These are phyloP conservation scores for Tetraselmis striata DNA, from an alignment of 139 green algal species.

Conservation along the genomic window DNA sequence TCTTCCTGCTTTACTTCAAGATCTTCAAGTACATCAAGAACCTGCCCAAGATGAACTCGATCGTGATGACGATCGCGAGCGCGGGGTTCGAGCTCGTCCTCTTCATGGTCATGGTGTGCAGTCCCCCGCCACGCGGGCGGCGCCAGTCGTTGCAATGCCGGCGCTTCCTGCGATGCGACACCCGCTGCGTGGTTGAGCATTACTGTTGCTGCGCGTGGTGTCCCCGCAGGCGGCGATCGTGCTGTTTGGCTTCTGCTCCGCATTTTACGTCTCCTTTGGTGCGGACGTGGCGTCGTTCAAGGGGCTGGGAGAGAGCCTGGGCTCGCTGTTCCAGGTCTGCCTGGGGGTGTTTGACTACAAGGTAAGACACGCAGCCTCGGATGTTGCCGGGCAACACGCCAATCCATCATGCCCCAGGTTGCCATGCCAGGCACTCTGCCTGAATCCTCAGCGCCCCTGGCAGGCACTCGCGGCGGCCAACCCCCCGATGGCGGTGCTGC, in stretches of 20 bases:
- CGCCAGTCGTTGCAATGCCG: no score
- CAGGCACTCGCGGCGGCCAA: background rate
- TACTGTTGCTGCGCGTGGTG: no score
- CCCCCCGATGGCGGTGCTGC: conserved; percentile 5
- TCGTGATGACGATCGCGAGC: conserved; percentile 17
- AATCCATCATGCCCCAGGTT: conserved; percentile 22
- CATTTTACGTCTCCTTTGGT: conserved; percentile 29
- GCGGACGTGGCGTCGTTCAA: background rate
- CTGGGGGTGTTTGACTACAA: conserved; percentile 31
- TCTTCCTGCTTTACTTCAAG: conserved; percentile 39
- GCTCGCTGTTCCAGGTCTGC: conserved; percentile 8
- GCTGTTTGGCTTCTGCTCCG: conserved; percentile 22
- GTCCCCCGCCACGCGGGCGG: no score
- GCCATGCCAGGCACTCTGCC: no score
- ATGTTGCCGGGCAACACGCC: background rate
- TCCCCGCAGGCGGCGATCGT: conserved; percentile 9
- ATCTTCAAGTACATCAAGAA: conserved; percentile 14
- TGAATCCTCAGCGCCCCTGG: no score
- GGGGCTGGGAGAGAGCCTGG: background rate
- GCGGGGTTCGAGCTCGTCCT: conserved; percentile 20
- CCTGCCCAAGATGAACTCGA: conserved; percentile 27
- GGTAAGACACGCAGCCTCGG: no score
- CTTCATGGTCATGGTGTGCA: conserved; percentile 27
- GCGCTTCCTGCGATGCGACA: no score
- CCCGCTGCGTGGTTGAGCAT: no score